Evolutionary conservation across 345 rosid species (phyloP).

Genomic region (Eucalyptus regnans): DNA sequence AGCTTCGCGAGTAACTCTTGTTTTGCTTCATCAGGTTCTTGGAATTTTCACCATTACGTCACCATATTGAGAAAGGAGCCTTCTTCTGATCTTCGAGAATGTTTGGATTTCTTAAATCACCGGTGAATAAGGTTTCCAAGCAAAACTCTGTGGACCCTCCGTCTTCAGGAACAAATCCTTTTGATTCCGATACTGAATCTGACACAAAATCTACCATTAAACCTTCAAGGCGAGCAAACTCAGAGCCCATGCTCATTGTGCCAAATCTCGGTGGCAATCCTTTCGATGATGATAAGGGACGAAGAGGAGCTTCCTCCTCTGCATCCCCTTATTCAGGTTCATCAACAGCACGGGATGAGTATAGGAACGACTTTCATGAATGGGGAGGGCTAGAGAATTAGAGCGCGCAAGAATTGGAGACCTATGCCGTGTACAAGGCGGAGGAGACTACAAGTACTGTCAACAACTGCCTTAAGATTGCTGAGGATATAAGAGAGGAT

Average conservation of each 20-base stretch:
- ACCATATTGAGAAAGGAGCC: background rate
- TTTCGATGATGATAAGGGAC: background rate
- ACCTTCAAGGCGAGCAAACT: slow-evolving; percentile 42
- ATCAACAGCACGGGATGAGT: slow-evolving; percentile 11
- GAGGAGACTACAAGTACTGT: slow-evolving; percentile 78
- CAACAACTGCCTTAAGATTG: slow-evolving; percentile 69
- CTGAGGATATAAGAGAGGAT: slow-evolving; percentile 66
- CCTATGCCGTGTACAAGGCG: slow-evolving; percentile 70
- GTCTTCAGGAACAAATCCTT: background rate
- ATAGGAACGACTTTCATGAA: slow-evolving; percentile 53
- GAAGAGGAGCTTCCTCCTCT: slow-evolving; percentile 1
- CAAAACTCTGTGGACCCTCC: background rate
- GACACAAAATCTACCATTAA: slow-evolving; percentile 12
- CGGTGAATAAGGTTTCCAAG: background rate
- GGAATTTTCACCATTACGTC: background rate
- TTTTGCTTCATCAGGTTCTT: background rate
- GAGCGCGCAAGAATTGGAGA: slow-evolving; percentile 72
- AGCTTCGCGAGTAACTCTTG: background rate
- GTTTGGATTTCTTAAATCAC: background rate
- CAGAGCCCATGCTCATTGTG: slow-evolving; percentile 46
- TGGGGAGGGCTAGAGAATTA: slow-evolving; percentile 73
- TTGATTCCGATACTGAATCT: background rate
- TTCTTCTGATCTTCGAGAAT: background rate
- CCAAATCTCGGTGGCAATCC: background rate
- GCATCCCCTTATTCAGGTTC: slow-evolving; percentile 6